A percentile compares a stretch with the other conserved stretches of the same genome.
Evolutionary conservation across 192 early-diverging fungal species (phyloP).

Genomic region (Mortierella alpina): DNA sequence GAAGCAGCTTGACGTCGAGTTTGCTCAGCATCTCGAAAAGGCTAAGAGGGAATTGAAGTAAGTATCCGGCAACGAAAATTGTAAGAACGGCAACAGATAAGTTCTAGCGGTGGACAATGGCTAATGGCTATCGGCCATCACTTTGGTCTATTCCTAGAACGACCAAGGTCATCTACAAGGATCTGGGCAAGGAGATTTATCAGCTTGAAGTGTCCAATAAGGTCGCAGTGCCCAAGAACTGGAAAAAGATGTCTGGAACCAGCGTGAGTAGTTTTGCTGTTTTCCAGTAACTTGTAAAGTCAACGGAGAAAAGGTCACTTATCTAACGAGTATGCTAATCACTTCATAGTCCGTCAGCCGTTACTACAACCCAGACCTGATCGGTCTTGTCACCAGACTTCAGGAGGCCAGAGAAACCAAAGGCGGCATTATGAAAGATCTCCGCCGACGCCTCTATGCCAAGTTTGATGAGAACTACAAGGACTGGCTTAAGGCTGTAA

Average conservation of each 20-base stretch:
- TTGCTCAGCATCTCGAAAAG: slow-evolving; percentile 77
- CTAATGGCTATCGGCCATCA: neutral
- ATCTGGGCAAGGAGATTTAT: slow-evolving; percentile 96
- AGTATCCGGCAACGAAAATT: slow-evolving; percentile 10
- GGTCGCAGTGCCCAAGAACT: slow-evolving; percentile 80
- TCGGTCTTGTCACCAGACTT: slow-evolving; percentile 72
- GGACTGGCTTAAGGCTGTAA: slow-evolving; percentile 75
- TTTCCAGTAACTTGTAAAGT: neutral
- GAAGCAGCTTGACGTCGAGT: slow-evolving; percentile 69
- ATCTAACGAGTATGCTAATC: neutral
- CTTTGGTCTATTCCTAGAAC: slow-evolving; percentile 47
- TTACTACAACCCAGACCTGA: slow-evolving; percentile 83
- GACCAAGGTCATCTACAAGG: slow-evolving; percentile 79
- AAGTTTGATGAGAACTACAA: slow-evolving; percentile 87
- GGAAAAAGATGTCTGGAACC: slow-evolving; percentile 83
- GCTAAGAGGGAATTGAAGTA: slow-evolving; percentile 72
- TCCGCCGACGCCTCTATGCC: slow-evolving; percentile 79
- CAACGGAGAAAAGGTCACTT: neutral
- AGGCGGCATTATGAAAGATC: slow-evolving; percentile 77
- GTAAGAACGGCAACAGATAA: neutral
- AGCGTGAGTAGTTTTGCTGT: slow-evolving; percentile 57
- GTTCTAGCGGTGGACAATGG: neutral
- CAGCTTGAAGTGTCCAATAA: slow-evolving; percentile 89
- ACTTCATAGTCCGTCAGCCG: slow-evolving; percentile 72
- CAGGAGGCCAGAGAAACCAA: slow-evolving; percentile 87